These are phyloP conservation scores for Trametes cubensis DNA, from an alignment of 768 basidiomycete species.

Conservation along the genomic window DNA sequence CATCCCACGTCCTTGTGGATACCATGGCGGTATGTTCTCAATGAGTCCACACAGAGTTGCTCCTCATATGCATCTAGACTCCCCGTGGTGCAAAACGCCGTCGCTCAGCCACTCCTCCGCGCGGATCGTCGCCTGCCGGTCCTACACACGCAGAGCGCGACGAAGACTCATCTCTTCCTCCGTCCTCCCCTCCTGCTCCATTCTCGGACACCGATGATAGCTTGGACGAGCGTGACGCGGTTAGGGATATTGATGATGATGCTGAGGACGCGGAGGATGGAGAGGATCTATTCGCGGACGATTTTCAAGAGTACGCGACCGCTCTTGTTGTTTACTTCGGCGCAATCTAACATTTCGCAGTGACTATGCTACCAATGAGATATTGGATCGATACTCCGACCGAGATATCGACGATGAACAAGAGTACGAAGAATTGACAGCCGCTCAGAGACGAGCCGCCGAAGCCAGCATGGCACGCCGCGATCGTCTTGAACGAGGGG, in stretches of 20 bases:
- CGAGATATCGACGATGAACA: constrained; percentile 85
- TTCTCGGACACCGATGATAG: constrained; percentile 54
- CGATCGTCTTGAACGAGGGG: constrained; percentile 72
- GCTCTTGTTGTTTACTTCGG: not conserved
- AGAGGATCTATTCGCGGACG: constrained; percentile 92
- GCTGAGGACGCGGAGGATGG: constrained; percentile 80
- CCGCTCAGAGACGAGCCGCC: constrained; percentile 73
- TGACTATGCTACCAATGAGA: constrained; percentile 84
- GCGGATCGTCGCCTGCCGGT: constrained; percentile 50
- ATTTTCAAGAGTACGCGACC: constrained; percentile 63
- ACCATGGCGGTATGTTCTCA: constrained; percentile 3
- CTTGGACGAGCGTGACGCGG: constrained; percentile 41
- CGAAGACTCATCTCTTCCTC: constrained; percentile 71
- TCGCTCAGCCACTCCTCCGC: constrained; percentile 55
- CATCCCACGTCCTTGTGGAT: not conserved
- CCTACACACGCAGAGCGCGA: constrained; percentile 53
- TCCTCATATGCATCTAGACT: constrained; percentile 30
- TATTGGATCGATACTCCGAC: constrained; percentile 86
- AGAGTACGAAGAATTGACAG: constrained; percentile 67
- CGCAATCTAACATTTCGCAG: constrained; percentile 38
- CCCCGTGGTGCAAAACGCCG: constrained; percentile 63
- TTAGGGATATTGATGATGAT: constrained; percentile 89
- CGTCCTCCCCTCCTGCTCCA: constrained; percentile 52
- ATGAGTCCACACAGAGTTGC: not conserved
- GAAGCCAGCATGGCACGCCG: constrained; percentile 88